A percentile compares a stretch with the other conserved stretches of the same genome.
Evolutionary conservation across 257 asterid genomes (phyloP).

Genomic region (Schizonepeta tenuifolia): DNA sequence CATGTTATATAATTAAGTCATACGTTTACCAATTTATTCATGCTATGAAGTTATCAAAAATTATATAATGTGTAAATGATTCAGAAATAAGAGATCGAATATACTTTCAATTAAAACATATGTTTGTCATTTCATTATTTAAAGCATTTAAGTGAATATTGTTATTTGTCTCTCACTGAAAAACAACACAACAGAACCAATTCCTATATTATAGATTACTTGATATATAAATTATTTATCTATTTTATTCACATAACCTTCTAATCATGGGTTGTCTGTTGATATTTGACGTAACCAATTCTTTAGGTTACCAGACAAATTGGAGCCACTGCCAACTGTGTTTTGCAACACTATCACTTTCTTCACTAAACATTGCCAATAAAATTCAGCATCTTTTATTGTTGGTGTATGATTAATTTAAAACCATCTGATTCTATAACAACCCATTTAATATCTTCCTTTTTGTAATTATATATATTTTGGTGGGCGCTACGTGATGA

Average conservation of each 20-base stretch:
- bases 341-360: slow-evolving; percentile 36
- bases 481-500: slow-evolving; percentile 71
- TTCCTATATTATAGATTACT: too few relatives aligned
- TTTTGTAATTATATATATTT: slow-evolving; percentile 30
- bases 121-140: too few relatives aligned
- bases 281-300: slow-evolving; percentile 52
- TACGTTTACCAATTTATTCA: too few relatives aligned
- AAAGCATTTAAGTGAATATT: too few relatives aligned
- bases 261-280: slow-evolving; percentile 66
- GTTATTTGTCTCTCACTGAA: too few relatives aligned
- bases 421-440: slow-evolving; percentile 41
- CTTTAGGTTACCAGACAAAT: slow-evolving; percentile 73
- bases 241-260: slow-evolving; percentile 8
- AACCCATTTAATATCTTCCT: slow-evolving; percentile 30
- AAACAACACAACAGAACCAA: too few relatives aligned
- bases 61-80: too few relatives aligned
- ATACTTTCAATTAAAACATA: too few relatives aligned
- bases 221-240: too few relatives aligned
- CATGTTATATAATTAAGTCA: too few relatives aligned
- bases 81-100: too few relatives aligned
- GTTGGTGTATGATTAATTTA: slow-evolving; percentile 45
- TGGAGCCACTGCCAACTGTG: slow-evolving; percentile 65
- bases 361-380: slow-evolving; percentile 35
- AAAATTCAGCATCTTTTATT: slow-evolving; percentile 55
- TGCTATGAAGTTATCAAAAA: too few relatives aligned